phyloP scores from a whole-genome alignment of 2,329 filamentous ascomycete genomes.

The Didymella sp. region DNA sequence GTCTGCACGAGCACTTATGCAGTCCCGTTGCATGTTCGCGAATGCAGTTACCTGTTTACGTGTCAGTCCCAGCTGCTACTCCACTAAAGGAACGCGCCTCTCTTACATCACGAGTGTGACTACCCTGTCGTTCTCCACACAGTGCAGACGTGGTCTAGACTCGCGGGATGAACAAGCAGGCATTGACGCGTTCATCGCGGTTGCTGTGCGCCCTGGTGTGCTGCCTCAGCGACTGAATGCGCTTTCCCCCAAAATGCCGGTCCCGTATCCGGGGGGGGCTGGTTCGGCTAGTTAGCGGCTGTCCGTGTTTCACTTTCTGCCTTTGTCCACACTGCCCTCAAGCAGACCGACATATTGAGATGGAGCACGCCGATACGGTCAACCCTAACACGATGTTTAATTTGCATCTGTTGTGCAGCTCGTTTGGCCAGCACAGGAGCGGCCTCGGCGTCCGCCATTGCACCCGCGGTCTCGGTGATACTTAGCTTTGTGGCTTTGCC shows the following conservation, averaged over 20 bases:
- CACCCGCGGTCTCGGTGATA: slow-evolving; percentile 1
- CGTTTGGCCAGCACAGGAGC: not conserved
- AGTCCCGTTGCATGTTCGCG: slow-evolving; percentile 11
- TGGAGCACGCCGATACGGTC: not conserved
- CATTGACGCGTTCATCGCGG: slow-evolving; percentile 9
- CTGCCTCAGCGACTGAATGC: slow-evolving; percentile 3
- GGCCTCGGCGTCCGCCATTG: not conserved
- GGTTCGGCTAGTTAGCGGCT: slow-evolving; percentile 19
- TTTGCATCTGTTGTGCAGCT: not conserved
- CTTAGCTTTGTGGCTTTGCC: slow-evolving; percentile 14
- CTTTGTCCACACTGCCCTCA: slow-evolving; percentile 9
- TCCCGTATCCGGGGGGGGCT: not conserved
- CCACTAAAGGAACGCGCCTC: slow-evolving; percentile 8
- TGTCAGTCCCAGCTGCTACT: not conserved
- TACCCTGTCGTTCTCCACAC: slow-evolving; percentile 9
- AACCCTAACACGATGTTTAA: not conserved
- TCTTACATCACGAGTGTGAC: slow-evolving; percentile 8
- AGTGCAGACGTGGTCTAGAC: not conserved
- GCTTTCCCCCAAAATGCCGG: not conserved
- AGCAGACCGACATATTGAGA: not conserved
- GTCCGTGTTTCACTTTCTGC: slow-evolving; percentile 5
- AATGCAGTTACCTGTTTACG: slow-evolving; percentile 5
- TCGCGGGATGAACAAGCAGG: too few species aligned
- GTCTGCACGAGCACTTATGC: slow-evolving; percentile 13
- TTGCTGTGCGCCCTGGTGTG: too few species aligned